A percentile compares a stretch with the other conserved stretches of the same genome.
Evolutionary conservation across 495 filamentous ascomycete species (phyloP).

Genomic region (Penicillium fimorum): DNA sequence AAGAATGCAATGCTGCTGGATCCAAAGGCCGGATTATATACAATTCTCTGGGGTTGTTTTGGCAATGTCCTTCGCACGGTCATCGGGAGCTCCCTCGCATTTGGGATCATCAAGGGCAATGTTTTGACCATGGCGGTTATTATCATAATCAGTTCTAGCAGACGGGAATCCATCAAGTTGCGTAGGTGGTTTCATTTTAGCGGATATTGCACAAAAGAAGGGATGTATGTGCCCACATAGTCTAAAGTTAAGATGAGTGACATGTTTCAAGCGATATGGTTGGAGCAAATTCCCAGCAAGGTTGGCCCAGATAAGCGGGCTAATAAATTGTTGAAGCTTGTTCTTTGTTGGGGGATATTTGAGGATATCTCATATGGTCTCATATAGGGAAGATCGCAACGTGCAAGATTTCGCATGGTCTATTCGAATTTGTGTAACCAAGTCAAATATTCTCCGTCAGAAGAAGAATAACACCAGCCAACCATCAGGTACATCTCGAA

Average conservation of each 20-base stretch:
- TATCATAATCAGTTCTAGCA: slow-evolving; percentile 17
- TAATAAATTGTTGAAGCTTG: background rate
- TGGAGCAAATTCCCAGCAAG: slow-evolving; percentile 10
- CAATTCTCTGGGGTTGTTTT: slow-evolving; percentile 9
- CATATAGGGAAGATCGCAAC: background rate
- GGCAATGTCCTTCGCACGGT: background rate
- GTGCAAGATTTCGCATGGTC: background rate
- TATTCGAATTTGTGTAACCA: background rate
- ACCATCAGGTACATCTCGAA: background rate
- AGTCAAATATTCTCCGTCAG: background rate
- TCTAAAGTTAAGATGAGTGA: slow-evolving; percentile 8
- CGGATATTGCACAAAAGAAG: slow-evolving; percentile 7
- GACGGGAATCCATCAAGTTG: slow-evolving; percentile 8
- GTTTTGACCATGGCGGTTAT: slow-evolving; percentile 11
- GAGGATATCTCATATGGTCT: background rate
- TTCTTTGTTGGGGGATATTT: background rate
- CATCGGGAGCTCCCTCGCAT: slow-evolving; percentile 12
- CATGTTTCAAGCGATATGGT: background rate
- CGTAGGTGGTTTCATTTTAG: slow-evolving; percentile 5
- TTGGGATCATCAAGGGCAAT: slow-evolving; percentile 17
- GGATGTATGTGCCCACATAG: slow-evolving; percentile 18
- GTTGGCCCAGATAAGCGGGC: background rate
- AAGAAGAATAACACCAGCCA: background rate
- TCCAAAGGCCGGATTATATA: slow-evolving; percentile 26
- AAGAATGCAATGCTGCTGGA: background rate